phyloP scores from a whole-genome alignment of 108 stramenopile genomes.

The Cafeteria roenbergensis region DNA sequence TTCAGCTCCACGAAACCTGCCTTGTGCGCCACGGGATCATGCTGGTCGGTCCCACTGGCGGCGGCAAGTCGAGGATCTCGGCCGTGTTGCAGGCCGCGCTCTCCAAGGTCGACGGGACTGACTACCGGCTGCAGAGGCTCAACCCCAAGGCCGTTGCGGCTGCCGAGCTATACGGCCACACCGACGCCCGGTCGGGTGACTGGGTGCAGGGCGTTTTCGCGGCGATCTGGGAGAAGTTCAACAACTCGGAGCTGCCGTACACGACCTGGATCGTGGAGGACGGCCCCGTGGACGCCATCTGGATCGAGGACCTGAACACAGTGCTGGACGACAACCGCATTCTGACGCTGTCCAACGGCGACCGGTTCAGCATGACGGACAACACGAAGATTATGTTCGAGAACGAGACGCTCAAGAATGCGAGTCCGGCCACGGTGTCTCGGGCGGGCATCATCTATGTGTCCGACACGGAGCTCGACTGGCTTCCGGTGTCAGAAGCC shows the following conservation, averaged over 20 bases:
- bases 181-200: constrained; percentile 45
- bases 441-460: constrained; percentile 53
- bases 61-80: constrained; percentile 44
- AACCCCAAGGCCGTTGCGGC: constrained; percentile 54
- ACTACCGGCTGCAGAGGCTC: constrained; percentile 41
- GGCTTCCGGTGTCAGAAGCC: constrained; percentile 40
- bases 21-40: constrained; percentile 55
- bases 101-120: constrained; percentile 21
- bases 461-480: constrained; percentile 47
- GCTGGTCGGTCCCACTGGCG: constrained; percentile 45
- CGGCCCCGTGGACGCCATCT: constrained; percentile 53
- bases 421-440: constrained; percentile 48
- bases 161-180: constrained; percentile 50
- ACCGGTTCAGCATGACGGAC: constrained; percentile 56
- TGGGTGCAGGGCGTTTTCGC: constrained; percentile 55
- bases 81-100: constrained; percentile 25
- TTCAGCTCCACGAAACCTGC: constrained; percentile 51
- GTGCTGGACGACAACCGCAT: constrained; percentile 57
- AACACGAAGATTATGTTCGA: constrained; percentile 57
- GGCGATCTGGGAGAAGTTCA: constrained; percentile 53
- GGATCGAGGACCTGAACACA: constrained; percentile 57
- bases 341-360: constrained; percentile 52
- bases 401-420: constrained; percentile 46
- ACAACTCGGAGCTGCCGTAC: constrained; percentile 34
- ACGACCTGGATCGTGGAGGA: constrained; percentile 48